Evolutionary conservation across 306 rosid species (phyloP).

Genomic region (Cucumis cinereus): DNA sequence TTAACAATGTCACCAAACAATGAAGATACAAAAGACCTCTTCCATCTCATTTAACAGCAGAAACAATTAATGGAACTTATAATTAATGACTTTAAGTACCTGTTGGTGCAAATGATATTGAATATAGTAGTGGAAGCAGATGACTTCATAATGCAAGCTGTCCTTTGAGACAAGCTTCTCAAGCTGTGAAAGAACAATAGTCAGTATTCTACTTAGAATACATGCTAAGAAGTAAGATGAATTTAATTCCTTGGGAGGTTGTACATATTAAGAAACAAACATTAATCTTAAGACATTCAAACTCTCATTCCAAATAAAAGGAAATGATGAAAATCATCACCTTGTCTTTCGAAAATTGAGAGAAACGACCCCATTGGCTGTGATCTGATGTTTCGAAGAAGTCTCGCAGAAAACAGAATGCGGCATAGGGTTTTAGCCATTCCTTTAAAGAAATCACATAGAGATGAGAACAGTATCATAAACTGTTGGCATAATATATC

Average conservation of each 20-base stretch:
- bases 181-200: constrained; percentile 41
- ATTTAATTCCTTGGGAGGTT: background rate
- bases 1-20: constrained; percentile 2
- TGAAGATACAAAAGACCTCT: background rate
- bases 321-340: constrained; percentile 20
- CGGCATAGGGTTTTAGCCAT: constrained; percentile 95
- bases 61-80: constrained; percentile 10
- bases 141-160: constrained; percentile 56
- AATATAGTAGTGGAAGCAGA: constrained; percentile 82
- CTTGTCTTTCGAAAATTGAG: constrained; percentile 58
- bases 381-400: constrained; percentile 94
- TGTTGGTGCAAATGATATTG: constrained; percentile 86
- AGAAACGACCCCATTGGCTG: constrained; percentile 86
- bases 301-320: background rate
- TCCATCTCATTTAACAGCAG: constrained; percentile 5
- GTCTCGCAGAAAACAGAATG: constrained; percentile 85
- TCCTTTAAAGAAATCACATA: constrained; percentile 44
- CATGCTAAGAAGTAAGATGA: background rate
- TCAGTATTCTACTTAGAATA: background rate
- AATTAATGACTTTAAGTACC: constrained; percentile 30
- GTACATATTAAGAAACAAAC: background rate
- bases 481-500: background rate
- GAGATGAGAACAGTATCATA: constrained; percentile 7
- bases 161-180: constrained; percentile 78
- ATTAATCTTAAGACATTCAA: background rate